Conservation (phyloP, 371 early-diverging fungal species). For the Circinella umbellata region DNA sequence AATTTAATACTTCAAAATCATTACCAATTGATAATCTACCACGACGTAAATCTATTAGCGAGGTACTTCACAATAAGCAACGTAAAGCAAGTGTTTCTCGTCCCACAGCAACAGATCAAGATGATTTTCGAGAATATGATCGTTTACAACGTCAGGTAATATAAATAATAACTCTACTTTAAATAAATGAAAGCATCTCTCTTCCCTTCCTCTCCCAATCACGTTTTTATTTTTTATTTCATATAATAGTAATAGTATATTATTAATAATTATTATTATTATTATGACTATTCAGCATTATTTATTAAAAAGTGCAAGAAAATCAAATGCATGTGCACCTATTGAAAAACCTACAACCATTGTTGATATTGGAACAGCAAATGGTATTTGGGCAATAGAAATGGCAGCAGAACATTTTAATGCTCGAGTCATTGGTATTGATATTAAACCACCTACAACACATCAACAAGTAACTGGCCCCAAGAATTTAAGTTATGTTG, state of each 20-base stretch:
- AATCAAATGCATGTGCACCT: slow-evolving; percentile 38
- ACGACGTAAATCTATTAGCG: slow-evolving; percentile 50
- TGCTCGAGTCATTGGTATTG: slow-evolving; percentile 56
- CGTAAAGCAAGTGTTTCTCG: slow-evolving; percentile 39
- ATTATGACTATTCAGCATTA: slow-evolving; percentile 48
- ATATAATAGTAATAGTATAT: too few species aligned
- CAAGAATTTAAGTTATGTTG: slow-evolving; percentile 39
- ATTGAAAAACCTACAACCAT: slow-evolving; percentile 34
- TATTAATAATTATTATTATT: too few species aligned
- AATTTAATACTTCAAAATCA: neutral
- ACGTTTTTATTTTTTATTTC: slow-evolving; percentile 1
- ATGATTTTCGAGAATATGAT: slow-evolving; percentile 36
- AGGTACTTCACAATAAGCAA: slow-evolving; percentile 37
- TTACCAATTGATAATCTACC: neutral
- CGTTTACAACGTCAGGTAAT: slow-evolving; percentile 26
- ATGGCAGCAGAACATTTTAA: slow-evolving; percentile 41
- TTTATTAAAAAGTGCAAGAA: slow-evolving; percentile 48
- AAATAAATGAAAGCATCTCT: neutral
- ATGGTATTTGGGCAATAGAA: slow-evolving; percentile 53
- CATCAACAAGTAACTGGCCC: slow-evolving; percentile 36
- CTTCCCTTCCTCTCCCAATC: neutral
- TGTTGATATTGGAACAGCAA: slow-evolving; percentile 59
- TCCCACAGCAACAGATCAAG: slow-evolving; percentile 26
- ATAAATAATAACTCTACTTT: slow-evolving; percentile 1
- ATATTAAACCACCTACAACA: slow-evolving; percentile 43